Base-by-base conservation (phyloP, 805 yeast genomes). In the Cephaloascus albidus region DNA sequence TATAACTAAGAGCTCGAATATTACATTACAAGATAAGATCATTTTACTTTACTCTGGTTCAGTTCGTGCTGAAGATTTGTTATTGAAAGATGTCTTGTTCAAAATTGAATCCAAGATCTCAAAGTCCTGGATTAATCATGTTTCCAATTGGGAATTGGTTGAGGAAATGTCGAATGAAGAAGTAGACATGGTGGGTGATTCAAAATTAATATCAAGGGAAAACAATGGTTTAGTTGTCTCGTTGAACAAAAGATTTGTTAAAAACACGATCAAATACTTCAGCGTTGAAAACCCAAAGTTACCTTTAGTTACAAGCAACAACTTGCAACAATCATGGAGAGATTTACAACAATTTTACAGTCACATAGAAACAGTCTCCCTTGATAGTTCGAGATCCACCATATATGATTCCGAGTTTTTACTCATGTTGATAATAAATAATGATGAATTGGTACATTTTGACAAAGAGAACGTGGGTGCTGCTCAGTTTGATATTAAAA, bases 341-440 rank as follows among this genome's bases (percentile, higher is more conserved):
- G 63, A 39, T 58, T 59, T 52, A 18, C 36, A 40, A 18, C 37
- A 47, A 10, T 28, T 38, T 28, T 20, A 43, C 23, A 35, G 38
- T 19, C 20, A 16, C 19, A 31, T 36, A 4, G 50, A 47, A 26
- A 42, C 46, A 5, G 45, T 43, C 26, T 38, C 39, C 16, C 41
- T 49, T 14, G 50, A 55, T 28, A 40, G 46, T 2, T 61, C 61
- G 35, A 44, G 46, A 6, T 44, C 55, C 1, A 53, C 64, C 0
- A 45, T 61, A 4, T 85, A 88, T 55, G 90, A 86, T 52, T 71
- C 78, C n/a, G 78, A 81, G 50, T 85, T 88, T 50, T 48, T 88
- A 30, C 54, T 85, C 43, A 61, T 82, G 40, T 52, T 80, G 43
- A 57, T 81, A 3, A 53, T 82, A 30, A 81, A 79, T 53, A 83